Evolutionary conservation across 257 asterid genomes (phyloP), one percentile per base, ranked within the genome.

Genomic region (Nicotiana benthamiana): DNA sequence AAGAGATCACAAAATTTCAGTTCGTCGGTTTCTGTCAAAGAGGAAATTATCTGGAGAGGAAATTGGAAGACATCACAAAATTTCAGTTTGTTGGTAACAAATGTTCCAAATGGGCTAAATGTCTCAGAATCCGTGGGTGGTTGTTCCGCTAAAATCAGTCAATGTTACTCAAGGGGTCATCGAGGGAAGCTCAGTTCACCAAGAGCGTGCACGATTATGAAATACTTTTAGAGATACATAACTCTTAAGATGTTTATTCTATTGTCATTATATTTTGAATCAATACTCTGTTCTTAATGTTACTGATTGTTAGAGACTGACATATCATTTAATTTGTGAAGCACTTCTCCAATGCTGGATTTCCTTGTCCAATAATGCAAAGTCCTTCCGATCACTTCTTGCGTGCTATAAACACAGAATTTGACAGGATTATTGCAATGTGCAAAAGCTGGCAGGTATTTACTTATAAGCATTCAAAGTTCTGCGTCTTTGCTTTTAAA

Each of bases 281-380:
- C 75, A 17, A 4, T 34, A 67, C 27, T 32, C 46, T 66, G 32
- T 60, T 61, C 28, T 61, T 20, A 40, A 40, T 61, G 40, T 79
- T 79, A 46, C 27, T 74, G 22, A 32, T 74, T 28, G 18, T 22
- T 48, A 48, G 32, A 24, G 79, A 46, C 61, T 74, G 18, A 78
- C 79, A 27, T 66, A 64, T 75, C 27, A 54, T 67, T 84, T 84
- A 61, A 65, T 80, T 76, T 85, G 74, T 86, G 92, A 68, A 95
- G 99, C 99, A 95, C 88, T 95, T 95, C 88, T 93, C 99, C 6
- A 93, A 93, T 88, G 99, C 99, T 83, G 99, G 99, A 87, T 95
- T 95, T 86, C 99, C 99, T 83, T 95, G 99, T 85, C 99, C 99
- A 6, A 95, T 95, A 80, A 95, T 95, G 99, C 99, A 95, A 92